Evolutionary conservation across 176 grass and related monocot species (phyloP), one percentile per base, ranked within the genome.

Genomic region (Bothriochloa decipiens): DNA sequence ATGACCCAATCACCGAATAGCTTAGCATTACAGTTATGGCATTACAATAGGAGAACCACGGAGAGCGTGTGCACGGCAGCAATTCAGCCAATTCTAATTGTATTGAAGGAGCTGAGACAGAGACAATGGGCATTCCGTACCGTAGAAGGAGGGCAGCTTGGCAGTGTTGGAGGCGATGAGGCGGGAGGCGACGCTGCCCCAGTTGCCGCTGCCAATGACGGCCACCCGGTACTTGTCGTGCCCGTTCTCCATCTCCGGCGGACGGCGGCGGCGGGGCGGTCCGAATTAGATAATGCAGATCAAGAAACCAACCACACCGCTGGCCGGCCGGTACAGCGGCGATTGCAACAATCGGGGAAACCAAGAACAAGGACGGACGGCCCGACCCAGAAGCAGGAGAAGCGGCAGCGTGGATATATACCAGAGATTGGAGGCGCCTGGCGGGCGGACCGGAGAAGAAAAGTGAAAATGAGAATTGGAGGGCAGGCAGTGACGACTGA

Each of bases 181-280:
- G 80, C 88, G 94, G 46, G 95, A 84, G 42, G 96, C 96, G 69
- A 98, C 92, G 89, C 92, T 98, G 72, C 95, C 92, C 95, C 95
- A 98, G 87, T 95, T 98, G 57, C 92, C 95, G 73, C 95, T 95
- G 70, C 96, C 96, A 70, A 95, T 91, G 87, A 93, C 92, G 13
- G 92, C 85, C 68, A 95, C 96, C 76, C 88, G 82, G 74, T 92
- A 81, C 85, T n/a, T 81, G 49, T 47, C 82, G 23, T 83, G 80
- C 25, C 66, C 80, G 57, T 91, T 89, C 46, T 91, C 89, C 86
- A 94, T 94, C 77, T 82, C 68, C 70, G 55, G 90, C 70, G 79
- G 22, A 5, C 55, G 55, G 8, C 4, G 43, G 45, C 55, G 57
- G 20, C 9, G 23, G 3, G 22, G 58, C 20, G 58, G n/a, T 62